phyloP scores from a whole-genome alignment of 805 yeast genomes.

The Hanseniaspora vineae region DNA sequence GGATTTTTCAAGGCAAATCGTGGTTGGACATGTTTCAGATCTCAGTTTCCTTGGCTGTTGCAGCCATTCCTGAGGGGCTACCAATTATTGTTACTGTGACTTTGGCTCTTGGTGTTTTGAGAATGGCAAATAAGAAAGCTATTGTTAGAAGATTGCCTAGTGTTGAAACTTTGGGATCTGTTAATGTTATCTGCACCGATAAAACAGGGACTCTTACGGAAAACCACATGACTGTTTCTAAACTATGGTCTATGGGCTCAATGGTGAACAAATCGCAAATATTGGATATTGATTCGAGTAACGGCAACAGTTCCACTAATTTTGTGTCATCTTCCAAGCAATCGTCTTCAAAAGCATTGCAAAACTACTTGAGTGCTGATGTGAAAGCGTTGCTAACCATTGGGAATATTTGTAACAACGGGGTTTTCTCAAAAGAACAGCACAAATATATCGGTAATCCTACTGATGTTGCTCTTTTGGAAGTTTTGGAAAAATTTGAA shows the following conservation, averaged over 20 bases:
- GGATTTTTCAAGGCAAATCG: constrained; percentile 80
- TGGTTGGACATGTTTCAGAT: constrained; percentile 98
- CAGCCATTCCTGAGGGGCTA: constrained; percentile 97
- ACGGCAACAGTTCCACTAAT: too few species aligned
- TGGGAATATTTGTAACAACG: constrained; percentile 67
- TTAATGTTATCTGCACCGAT: constrained; percentile 85
- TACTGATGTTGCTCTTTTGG: constrained; percentile 84
- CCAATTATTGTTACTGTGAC: constrained; percentile 98
- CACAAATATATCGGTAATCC: constrained; percentile 80
- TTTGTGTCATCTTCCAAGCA: too few species aligned
- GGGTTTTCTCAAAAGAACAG: constrained; percentile 53
- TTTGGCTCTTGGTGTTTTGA: constrained; percentile 83
- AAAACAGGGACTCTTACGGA: constrained; percentile 86
- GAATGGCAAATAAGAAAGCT: constrained; percentile 93
- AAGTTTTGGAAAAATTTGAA: constrained; percentile 56
- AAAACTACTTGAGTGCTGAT: constrained; percentile 33
- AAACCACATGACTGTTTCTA: constrained; percentile 82
- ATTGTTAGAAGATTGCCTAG: constrained; percentile 89
- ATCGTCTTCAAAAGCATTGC: constrained; percentile 11
- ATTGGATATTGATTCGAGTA: constrained; percentile 9
- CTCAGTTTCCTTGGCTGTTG: constrained; percentile 94
- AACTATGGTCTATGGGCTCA: constrained; percentile 61
- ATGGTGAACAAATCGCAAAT: constrained; percentile 28
- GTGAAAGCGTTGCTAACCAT: constrained; percentile 43
- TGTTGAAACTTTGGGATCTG: constrained; percentile 91